Base-by-base conservation (phyloP, 768 basidiomycete species). In the Rickenella mellea region DNA sequence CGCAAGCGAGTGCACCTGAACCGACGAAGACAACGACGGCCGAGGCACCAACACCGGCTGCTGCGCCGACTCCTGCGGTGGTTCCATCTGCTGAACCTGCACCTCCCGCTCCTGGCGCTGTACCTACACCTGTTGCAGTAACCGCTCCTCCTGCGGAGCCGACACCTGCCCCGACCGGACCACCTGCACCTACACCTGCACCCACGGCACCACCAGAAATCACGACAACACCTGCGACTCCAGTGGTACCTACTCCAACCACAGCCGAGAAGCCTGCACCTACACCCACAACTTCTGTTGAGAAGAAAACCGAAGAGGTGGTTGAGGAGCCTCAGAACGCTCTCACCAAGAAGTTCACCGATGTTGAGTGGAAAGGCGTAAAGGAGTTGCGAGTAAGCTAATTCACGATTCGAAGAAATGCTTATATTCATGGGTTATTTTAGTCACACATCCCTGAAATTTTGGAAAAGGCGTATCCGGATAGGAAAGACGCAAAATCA, bases 291-390 rank as follows among this genome's bases (percentile, higher is more conserved):
- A 27, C 44, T 12, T 31, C 45, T 3, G 48, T 45, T 20, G 21
- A 44, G 35, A 41, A 47, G 14, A 44, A 51, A 35, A n/a, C 22
- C 12, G 40, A 39, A 19, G 40, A 40, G 20, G 56, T 61, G 15
- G 59, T 19, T 14, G 55, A 45, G 11, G 85, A 88, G 56, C 78
- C 77, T 0, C 80, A 86, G 60, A 88, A 77, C 52, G 51, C 68
- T 2, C 66, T 90, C 24, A 89, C 86, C 0, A 61, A 69, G 55
- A 68, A 70, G 53, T 90, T 89, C 57, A 83, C 78, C 0, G 61
- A 73, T 6, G 66, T 64, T n/a, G 87, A 90, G 57, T 83, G 85
- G 83, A 62, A 55, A 11, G 80, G 80, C 7, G 60, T 90, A 50
- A 72, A 73, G 48, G 71, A 73, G 49, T 78, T 90, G 46, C 68